Conservation (phyloP, 768 basidiomycete genomes). For the Auricularia sp. region DNA sequence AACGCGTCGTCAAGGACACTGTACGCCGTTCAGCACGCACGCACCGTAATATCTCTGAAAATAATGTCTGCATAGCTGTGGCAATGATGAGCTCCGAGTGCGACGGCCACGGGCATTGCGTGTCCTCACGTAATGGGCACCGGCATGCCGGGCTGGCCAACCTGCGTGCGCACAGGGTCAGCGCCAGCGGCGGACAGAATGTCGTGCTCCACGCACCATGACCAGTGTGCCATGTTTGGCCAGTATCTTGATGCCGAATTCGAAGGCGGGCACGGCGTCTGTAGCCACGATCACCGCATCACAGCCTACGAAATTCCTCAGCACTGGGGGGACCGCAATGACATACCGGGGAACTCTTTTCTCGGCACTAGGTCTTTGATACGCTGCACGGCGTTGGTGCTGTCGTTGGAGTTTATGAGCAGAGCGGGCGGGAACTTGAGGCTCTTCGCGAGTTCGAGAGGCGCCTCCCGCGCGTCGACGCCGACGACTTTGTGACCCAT, state of each 20-base stretch:
- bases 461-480: constrained; percentile 10
- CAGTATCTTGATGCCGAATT: constrained; percentile 8
- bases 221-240: constrained; percentile 11
- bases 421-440: constrained; percentile 11
- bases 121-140: constrained; percentile 1
- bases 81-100: not conserved
- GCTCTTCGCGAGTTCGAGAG: constrained; percentile 9
- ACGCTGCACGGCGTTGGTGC: not conserved
- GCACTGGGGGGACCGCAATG: not conserved
- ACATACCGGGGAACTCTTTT: not conserved
- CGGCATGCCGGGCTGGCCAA: constrained; percentile 6
- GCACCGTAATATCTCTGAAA: constrained; percentile 2
- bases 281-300: constrained; percentile 12
- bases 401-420: constrained; percentile 6
- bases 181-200: not conserved
- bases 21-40: not conserved
- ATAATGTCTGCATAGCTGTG: constrained; percentile 5
- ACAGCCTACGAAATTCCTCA: not conserved
- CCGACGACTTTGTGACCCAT: constrained; percentile 13
- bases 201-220: not conserved
- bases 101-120: not conserved
- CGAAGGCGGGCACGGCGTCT: constrained; percentile 10
- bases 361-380: not conserved
- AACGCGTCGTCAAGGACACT: not conserved
- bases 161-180: not conserved